Conservation (phyloP, 2,329 filamentous ascomycete genomes). For the Fusarium bulbicola region DNA sequence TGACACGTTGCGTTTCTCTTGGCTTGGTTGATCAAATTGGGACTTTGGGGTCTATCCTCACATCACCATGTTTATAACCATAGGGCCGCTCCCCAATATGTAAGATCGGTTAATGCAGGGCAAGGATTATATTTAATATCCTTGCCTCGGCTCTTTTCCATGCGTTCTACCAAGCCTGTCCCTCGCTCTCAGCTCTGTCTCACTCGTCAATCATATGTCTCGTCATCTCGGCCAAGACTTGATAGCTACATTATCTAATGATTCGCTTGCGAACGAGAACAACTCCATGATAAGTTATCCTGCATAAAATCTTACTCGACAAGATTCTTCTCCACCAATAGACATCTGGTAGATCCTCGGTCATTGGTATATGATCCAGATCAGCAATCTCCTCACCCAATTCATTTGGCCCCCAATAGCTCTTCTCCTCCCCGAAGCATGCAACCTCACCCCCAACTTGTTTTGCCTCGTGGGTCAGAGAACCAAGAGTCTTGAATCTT, state of each 20-base stretch:
- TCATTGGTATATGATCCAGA: background rate
- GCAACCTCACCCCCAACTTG: background rate
- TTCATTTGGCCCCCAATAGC: conserved; percentile 8
- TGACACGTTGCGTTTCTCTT: conserved; percentile 23
- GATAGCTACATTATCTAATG: background rate
- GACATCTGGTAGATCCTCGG: background rate
- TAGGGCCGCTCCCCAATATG: background rate
- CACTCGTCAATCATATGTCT: background rate
- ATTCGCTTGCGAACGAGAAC: background rate
- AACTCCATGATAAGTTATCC: background rate
- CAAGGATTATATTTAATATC: background rate
- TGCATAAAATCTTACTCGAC: conserved; percentile 3
- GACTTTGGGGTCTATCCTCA: background rate
- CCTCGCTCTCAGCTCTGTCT: background rate
- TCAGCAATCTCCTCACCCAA: conserved; percentile 2
- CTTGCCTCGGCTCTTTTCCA: background rate
- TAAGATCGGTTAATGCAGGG: conserved; percentile 15
- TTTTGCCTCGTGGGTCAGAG: background rate
- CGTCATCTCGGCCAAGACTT: background rate
- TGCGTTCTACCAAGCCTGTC: background rate
- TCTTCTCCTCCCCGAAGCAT: background rate
- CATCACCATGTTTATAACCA: background rate
- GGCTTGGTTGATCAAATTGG: background rate
- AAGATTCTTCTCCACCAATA: conserved; percentile 6
- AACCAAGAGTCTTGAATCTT: background rate